Base-by-base conservation (phyloP, 2,329 filamentous ascomycete species). In the Trichophaea hybrida region DNA sequence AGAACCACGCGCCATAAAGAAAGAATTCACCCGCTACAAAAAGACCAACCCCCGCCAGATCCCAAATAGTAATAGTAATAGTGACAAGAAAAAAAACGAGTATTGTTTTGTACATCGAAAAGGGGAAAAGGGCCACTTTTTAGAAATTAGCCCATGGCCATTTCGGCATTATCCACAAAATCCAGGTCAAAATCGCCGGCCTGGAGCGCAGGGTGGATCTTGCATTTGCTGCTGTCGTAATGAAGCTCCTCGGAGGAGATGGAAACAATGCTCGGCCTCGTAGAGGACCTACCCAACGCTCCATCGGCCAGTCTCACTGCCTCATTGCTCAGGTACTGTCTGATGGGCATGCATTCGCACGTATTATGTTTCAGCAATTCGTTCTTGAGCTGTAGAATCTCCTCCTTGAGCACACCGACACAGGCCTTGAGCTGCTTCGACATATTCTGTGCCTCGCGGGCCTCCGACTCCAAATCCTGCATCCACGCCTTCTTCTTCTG, bases 401-500 rank as follows among this genome's bases (percentile, higher is more conserved):
- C 69, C 34, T 68, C 64, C 33, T 66, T 68, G 34, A 71, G 62
- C 35, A 63, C 55, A 10, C 60, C 34, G 15, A 68, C 66, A 34
- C 66, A 64, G 24, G 61, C 64, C 17, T 55, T 61, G 15, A 71
- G 60, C 31, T 63, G 61, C 52, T 66, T 67, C n/a, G 64, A 65
- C 48, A 68, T 64, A 17, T 66, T 61, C 40, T 69, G 66, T 1
- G 67, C 63, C 40, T 68, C 64, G 37, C 68, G 61, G 17, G 69
- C 69, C 60, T 66, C 67, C 50, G 69, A 70, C 64, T 79, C 77
- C 38, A 79, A 73, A 40, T 72, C 69, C 37, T 75, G 73, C 56
- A 74, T 75, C 66, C 75, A 76, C 58, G 75, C 74, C 71, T 78
- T 79, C 70, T 78, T 78, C 71, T 86, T 86, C 68, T 84, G 79